These are phyloP conservation scores for Theileria sp. DNA, from an alignment of 169 alveolate species.

Conservation along the genomic window DNA sequence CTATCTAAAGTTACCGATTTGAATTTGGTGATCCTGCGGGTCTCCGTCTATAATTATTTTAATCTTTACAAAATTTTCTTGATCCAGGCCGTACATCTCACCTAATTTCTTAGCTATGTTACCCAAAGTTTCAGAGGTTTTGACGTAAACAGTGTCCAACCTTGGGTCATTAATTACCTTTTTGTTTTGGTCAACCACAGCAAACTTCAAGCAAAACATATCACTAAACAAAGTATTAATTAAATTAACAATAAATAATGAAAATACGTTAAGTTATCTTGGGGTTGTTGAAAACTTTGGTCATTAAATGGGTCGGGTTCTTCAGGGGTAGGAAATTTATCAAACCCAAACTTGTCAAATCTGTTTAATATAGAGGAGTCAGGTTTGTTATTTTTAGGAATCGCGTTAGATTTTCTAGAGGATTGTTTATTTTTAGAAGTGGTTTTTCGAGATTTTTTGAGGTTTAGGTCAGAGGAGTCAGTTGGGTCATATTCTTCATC, in stretches of 20 bases:
- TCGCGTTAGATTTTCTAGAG: not conserved
- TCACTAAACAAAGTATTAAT: not conserved
- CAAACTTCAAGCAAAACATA: constrained; percentile 50
- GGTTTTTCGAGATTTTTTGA: not conserved
- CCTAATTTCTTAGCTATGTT: constrained; percentile 56
- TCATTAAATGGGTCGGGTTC: not conserved
- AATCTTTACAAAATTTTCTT: constrained; percentile 21
- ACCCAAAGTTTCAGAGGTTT: constrained; percentile 48
- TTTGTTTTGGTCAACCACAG: constrained; percentile 42
- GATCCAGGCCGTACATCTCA: constrained; percentile 40
- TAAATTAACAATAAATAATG: too few relatives aligned
- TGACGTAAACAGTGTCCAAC: constrained; percentile 40
- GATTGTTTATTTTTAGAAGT: not conserved
- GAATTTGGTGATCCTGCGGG: constrained; percentile 29
- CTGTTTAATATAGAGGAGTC: not conserved
- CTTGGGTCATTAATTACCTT: constrained; percentile 43
- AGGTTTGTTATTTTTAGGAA: not conserved
- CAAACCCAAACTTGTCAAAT: constrained; percentile 10
- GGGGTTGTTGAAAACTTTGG: not conserved
- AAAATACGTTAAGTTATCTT: not conserved
- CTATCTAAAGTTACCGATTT: constrained; percentile 39
- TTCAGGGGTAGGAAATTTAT: not conserved
- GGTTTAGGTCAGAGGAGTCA: not conserved
- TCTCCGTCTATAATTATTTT: constrained; percentile 58
- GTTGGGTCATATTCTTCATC: constrained; percentile 14